Base-by-base conservation (phyloP, 2,329 filamentous ascomycete genomes). In the Colletotrichum plurivorum region DNA sequence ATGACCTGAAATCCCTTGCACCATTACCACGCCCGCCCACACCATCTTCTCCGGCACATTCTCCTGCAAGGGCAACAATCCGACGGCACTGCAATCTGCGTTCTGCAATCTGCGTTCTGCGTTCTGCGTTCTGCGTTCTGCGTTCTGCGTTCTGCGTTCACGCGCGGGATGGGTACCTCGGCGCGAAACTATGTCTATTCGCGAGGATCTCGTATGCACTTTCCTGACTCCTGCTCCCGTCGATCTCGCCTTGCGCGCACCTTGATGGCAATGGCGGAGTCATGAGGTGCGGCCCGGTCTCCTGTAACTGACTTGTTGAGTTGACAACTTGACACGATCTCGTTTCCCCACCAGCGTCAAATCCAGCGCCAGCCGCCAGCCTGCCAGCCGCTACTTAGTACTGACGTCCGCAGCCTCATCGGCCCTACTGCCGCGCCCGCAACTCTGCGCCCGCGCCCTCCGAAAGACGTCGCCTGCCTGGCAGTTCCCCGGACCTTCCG, bases 371-470 rank as follows among this genome's bases (percentile, higher is more conserved):
- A 12, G 22, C 13, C 16, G 12, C 25, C 55, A 56, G 36, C 22
- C 13, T 56, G 16, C 46, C 56, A 45, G 27, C 51, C 45, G 46
- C 52, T 22, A 36, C 22, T 25, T 25, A 25, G 22, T 25, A 25
- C 63, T 43, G 25, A 53, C 36, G 48, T 36, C 27, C 46, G 49
- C 55, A 36, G 55, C 62, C 59, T 39, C 53, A 45, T 60, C 61
- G 66, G 66, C 61, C 43, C 48, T 56, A 46, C 18, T 48, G 9
- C 63, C 51, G 63, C 63, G 67, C 62, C 62, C 67, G 62, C 62
- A 69, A 10, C 13, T 61, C 31, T 69, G 52, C 67, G 56, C 56
- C 67, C 67, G 56, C 63, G 63, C 52, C 20, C 25, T 62, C 67
- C 55, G 62, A 45, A 54, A 64, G 54, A 6, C 43, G 18, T 58